Evolutionary conservation across 306 rosid genomes (phyloP), one percentile per base, ranked within the genome.

Genomic region (Cicer chorassanicum): DNA sequence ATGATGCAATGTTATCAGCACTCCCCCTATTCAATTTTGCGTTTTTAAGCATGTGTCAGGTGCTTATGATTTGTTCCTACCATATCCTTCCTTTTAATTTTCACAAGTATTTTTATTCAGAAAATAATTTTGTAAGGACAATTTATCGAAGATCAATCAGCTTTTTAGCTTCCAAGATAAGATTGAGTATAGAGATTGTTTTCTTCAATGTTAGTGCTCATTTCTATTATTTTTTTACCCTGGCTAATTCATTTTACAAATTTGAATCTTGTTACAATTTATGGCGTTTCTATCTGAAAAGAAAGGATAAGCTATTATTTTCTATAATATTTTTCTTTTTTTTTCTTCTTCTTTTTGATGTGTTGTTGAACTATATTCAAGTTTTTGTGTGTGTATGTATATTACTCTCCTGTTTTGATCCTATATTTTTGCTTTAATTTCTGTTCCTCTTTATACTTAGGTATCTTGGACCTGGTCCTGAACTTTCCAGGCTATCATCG

Each of bases 401-500:
- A 40, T 75, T 29, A 40, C 62, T 36, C 46, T 70, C 40, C 46
- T 68, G 13, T 42, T 49, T 73, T 72, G 75, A 54, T 67, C 55
- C 39, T 51, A 11, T 29, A 38, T 44, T 76, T 61, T 80, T 68
- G 56, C 64, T 64, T 16, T 55, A 46, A 48, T 73, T 48, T 62
- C 34, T 51, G 50, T 82, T 67, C 29, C 60, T 59, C 81, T 73
- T 34, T 68, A 70, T 85, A 73, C 85, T 76, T 80, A 94, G 99
- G 97, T 83, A 77, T 87, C 77, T 73, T 94, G 92, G 99, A 94
- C 86, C 80, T 94, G 55, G 16, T 80, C 84, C 75, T 94, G 84
- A 94, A 94, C 88, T 94, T 90, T 70, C 96, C 99, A 6, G 99
- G 99, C 76, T 89, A 81, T 81, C 96, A 82, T 76, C 84, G 92